These are phyloP conservation scores for Fusarium compactum DNA, from an alignment of 2,329 filamentous ascomycete genomes.

Conservation along the genomic window DNA sequence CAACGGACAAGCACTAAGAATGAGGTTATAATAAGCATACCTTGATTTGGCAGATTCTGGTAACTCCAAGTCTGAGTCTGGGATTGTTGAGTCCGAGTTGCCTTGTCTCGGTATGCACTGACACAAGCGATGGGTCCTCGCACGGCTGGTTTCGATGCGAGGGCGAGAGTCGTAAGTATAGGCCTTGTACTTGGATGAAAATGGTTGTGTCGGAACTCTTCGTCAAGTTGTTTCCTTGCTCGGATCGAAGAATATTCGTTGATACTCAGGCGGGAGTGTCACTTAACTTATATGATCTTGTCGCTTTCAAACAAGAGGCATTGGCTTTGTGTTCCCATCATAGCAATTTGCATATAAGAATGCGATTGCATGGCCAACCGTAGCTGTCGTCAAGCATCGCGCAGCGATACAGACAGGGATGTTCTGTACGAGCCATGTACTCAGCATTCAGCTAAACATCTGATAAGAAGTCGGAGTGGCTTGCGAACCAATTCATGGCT, in stretches of 20 bases:
- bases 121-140: constrained; percentile 27
- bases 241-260: constrained; percentile 3
- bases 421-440: constrained; percentile 40
- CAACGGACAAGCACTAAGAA: not conserved
- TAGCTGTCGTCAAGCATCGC: constrained; percentile 30
- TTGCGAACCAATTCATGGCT: constrained; percentile 21
- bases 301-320: constrained; percentile 10
- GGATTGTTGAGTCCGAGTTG: not conserved
- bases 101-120: constrained; percentile 29
- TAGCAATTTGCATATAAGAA: constrained; percentile 23
- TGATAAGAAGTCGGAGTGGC: constrained; percentile 34
- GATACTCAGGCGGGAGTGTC: constrained; percentile 28
- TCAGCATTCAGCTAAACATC: constrained; percentile 9
- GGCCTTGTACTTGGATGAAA: not conserved
- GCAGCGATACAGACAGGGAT: constrained; percentile 26
- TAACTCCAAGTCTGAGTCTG: constrained; percentile 21
- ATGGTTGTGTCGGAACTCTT: not conserved
- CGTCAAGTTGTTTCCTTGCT: not conserved
- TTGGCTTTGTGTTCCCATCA: constrained; percentile 33
- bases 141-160: not conserved
- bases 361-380: constrained; percentile 25
- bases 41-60: constrained; percentile 12
- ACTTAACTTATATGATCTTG: constrained; percentile 42
- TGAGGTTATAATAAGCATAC: constrained; percentile 5
- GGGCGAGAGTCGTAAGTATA: not conserved